These are phyloP conservation scores for Licmophora abbreviata DNA, from an alignment of 108 stramenopile species.

Conservation along the genomic window DNA sequence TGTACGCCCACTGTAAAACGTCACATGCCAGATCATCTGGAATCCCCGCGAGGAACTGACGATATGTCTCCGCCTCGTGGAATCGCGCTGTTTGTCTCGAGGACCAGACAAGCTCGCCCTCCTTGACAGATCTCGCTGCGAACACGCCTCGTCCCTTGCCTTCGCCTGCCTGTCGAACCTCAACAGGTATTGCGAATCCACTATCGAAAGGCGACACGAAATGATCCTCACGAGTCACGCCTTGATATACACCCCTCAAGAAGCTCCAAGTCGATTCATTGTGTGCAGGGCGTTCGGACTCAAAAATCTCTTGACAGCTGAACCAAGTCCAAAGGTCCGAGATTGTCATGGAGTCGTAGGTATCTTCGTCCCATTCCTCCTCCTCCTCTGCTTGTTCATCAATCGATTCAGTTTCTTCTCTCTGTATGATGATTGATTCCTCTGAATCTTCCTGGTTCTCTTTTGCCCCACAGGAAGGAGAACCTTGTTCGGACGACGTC, in stretches of 20 bases:
- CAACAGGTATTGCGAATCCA: neutral
- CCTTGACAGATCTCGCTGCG: neutral
- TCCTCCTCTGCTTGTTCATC: too few species aligned
- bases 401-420: too few species aligned
- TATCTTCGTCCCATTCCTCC: too few species aligned
- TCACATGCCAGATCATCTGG: conserved; percentile 5
- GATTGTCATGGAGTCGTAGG: too few species aligned
- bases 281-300: too few species aligned
- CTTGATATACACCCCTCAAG: neutral
- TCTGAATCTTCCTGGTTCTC: too few species aligned
- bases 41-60: neutral
- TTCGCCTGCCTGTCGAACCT: neutral
- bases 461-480: too few species aligned
- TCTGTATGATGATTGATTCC: too few species aligned
- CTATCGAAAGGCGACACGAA: neutral
- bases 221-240: neutral
- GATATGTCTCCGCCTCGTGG: neutral
- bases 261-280: conserved; percentile 3
- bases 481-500: too few species aligned
- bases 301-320: too few species aligned
- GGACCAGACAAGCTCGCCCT: conserved; percentile 3
- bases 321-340: too few species aligned
- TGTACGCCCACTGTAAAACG: conserved; percentile 11
- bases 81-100: conserved; percentile 3
- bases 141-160: conserved; percentile 11